Conservation (phyloP, 805 yeast species). For the Limtongia smithiae region DNA sequence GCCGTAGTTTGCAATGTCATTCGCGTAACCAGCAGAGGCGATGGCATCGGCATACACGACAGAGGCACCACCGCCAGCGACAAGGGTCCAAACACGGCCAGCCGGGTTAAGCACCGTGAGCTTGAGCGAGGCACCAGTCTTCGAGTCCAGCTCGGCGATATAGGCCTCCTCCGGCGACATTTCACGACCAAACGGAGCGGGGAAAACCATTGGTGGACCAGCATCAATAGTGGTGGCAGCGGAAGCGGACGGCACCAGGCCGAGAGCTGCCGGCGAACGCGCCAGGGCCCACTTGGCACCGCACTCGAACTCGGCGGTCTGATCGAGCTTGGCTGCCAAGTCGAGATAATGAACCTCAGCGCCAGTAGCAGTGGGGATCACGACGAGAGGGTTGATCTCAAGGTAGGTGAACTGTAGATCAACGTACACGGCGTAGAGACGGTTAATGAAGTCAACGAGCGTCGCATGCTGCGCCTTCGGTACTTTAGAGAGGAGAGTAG, state of each 20-base stretch:
- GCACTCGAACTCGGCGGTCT: conserved; percentile 49
- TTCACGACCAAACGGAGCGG: conserved; percentile 49
- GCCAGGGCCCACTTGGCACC: conserved; percentile 51
- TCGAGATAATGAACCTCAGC: conserved; percentile 47
- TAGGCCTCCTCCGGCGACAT: conserved; percentile 45
- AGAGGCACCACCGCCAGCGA: conserved; percentile 50
- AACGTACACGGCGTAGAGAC: conserved; percentile 47
- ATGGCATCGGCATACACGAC: conserved; percentile 49
- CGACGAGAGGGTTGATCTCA: conserved; percentile 48
- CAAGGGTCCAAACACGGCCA: conserved; percentile 48
- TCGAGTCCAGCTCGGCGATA: conserved; percentile 48
- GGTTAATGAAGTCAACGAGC: conserved; percentile 45
- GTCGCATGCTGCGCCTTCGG: conserved; percentile 43
- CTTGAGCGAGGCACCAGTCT: conserved; percentile 48
- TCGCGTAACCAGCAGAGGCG: conserved; percentile 46
- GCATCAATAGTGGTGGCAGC: conserved; percentile 40
- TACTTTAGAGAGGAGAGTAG: conserved; percentile 39
- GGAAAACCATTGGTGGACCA: conserved; percentile 49
- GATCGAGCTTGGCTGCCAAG: conserved; percentile 48
- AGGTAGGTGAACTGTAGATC: conserved; percentile 47
- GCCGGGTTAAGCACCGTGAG: conserved; percentile 44
- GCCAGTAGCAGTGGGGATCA: conserved; percentile 40
- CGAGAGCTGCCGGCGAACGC: conserved; percentile 43
- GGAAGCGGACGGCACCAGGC: conserved; percentile 31
- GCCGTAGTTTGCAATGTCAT: conserved; percentile 47